Evolutionary conservation across 257 asterid genomes (phyloP).

Genomic region (Verbena officinalis): DNA sequence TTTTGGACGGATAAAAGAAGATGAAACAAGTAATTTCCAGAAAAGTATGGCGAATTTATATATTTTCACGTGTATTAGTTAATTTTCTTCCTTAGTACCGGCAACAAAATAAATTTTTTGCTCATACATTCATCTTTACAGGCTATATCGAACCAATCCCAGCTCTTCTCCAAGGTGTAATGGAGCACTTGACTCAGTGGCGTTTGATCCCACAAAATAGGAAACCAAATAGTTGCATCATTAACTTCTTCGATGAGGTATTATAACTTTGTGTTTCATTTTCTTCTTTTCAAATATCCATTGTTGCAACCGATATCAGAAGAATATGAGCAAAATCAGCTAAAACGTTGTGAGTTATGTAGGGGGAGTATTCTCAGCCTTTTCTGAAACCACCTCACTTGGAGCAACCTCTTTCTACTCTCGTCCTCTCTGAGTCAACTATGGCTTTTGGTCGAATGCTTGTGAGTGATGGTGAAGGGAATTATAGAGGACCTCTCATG

Average conservation of each 20-base stretch:
- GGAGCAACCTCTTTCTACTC: slow-evolving; percentile 88
- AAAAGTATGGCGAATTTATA: slow-evolving; percentile 49
- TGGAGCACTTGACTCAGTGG: slow-evolving; percentile 92
- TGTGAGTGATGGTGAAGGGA: slow-evolving; percentile 74
- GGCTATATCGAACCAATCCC: slow-evolving; percentile 91
- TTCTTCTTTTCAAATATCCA: not conserved
- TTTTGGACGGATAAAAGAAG: slow-evolving; percentile 73
- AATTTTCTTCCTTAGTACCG: not conserved
- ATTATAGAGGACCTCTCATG: slow-evolving; percentile 83
- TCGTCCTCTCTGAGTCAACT: slow-evolving; percentile 81
- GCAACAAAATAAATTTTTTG: not conserved
- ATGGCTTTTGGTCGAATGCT: slow-evolving; percentile 95
- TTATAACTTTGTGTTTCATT: not conserved
- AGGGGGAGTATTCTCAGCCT: slow-evolving; percentile 97
- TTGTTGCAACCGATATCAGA: not conserved
- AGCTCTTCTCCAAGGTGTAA: slow-evolving; percentile 63
- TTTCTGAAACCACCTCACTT: slow-evolving; percentile 95
- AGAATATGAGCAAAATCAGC: not conserved
- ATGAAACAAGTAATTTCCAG: slow-evolving; percentile 43
- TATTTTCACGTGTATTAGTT: not conserved
- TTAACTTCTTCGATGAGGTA: slow-evolving; percentile 96
- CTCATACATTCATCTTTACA: slow-evolving; percentile 30
- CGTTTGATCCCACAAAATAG: slow-evolving; percentile 73
- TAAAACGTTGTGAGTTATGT: slow-evolving; percentile 1
- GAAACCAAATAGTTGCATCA: slow-evolving; percentile 91